Evolutionary conservation across 2,329 filamentous ascomycete genomes (phyloP).

Genomic region (Cordyceps fumosorosea): DNA sequence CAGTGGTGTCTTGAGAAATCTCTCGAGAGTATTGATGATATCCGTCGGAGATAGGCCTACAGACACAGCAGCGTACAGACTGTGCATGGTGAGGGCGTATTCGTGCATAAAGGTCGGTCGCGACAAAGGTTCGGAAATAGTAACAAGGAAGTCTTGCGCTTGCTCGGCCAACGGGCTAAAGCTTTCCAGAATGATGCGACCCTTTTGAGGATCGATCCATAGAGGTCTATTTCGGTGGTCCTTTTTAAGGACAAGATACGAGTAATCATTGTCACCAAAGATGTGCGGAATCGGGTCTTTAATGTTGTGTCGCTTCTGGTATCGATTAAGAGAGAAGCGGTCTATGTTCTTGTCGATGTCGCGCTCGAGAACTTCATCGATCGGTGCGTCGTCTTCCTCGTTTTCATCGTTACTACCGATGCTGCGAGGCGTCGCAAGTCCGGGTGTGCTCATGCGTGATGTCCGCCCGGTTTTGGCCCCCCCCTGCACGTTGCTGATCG

Average conservation of each 20-base stretch:
- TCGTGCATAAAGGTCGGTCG: constrained; percentile 81
- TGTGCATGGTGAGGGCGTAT: constrained; percentile 78
- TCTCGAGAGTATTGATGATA: constrained; percentile 82
- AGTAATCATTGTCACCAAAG: constrained; percentile 61
- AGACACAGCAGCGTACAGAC: constrained; percentile 83
- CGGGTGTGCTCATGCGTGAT: constrained; percentile 54
- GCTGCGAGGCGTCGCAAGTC: constrained; percentile 53
- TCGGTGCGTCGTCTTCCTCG: constrained; percentile 41
- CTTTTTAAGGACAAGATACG: constrained; percentile 68
- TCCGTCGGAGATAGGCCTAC: constrained; percentile 86
- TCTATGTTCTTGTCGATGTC: constrained; percentile 53
- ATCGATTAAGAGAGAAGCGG: constrained; percentile 49
- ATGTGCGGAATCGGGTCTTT: constrained; percentile 41
- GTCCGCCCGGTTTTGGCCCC: constrained; percentile 49
- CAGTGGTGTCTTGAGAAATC: constrained; percentile 81
- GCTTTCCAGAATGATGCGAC: constrained; percentile 82
- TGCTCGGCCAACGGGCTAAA: constrained; percentile 75
- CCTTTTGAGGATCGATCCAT: constrained; percentile 77
- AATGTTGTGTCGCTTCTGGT: constrained; percentile 39
- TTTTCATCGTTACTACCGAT: constrained; percentile 47
- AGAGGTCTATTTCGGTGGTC: constrained; percentile 79
- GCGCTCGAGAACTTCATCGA: constrained; percentile 46
- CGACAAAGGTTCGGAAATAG: constrained; percentile 81
- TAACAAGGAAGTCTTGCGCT: constrained; percentile 84
- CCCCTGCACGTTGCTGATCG: constrained; percentile 40